A percentile compares a stretch with the other conserved stretches of the same genome.
Evolutionary conservation across 768 basidiomycete species (phyloP).

Genomic region (Mycena floridula): DNA sequence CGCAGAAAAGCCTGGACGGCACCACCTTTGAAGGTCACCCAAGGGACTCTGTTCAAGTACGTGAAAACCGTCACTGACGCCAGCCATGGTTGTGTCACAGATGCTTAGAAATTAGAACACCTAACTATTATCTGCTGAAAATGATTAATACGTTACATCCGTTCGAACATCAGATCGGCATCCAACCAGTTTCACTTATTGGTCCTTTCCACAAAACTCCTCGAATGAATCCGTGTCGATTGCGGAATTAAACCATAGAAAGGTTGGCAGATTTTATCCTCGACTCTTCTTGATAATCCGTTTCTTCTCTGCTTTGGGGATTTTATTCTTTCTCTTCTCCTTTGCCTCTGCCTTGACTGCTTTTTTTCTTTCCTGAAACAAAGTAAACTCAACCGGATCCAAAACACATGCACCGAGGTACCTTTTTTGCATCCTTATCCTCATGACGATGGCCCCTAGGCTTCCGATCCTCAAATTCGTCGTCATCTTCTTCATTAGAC

Average conservation of each 20-base stretch:
- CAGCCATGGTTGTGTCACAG: conserved; percentile 88
- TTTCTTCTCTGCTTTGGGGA: conserved; percentile 95
- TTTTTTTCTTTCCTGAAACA: conserved; percentile 85
- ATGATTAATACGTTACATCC: no score
- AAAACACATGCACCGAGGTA: no score
- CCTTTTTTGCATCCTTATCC: conserved; percentile 89
- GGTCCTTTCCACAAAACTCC: no score
- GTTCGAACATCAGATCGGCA: no score
- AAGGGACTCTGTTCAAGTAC: conserved; percentile 88
- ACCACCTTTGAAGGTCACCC: conserved; percentile 76
- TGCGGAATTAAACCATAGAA: no score
- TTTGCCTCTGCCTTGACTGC: conserved; percentile 79
- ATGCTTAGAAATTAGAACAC: conserved; percentile 44
- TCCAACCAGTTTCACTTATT: no score
- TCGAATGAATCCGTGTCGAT: no score
- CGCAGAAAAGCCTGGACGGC: conserved; percentile 74
- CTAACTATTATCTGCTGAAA: neutral
- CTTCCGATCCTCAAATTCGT: conserved; percentile 42
- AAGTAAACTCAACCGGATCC: no score
- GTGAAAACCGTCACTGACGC: conserved; percentile 85
- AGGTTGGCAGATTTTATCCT: no score
- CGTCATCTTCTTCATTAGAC: conserved; percentile 28
- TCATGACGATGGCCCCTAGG: conserved; percentile 90
- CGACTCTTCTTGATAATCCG: conserved; percentile 58
- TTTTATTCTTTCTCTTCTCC: conserved; percentile 87